Conservation (phyloP, 2,329 filamentous ascomycete genomes). For the Aspergillus sp. region DNA sequence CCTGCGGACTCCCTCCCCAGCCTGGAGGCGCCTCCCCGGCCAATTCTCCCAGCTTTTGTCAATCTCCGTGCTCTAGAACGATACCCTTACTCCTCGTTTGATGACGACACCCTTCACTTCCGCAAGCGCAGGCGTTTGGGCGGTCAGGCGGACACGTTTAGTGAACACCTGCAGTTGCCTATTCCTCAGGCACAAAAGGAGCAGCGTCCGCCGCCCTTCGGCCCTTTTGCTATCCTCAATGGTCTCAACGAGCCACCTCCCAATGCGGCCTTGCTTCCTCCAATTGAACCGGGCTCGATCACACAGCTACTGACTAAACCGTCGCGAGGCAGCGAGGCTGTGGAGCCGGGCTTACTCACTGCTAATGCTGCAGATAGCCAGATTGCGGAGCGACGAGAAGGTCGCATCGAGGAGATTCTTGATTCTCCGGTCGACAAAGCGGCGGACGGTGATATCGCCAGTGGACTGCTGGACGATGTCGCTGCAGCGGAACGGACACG, state of each 20-base stretch:
- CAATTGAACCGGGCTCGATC: conserved; percentile 56
- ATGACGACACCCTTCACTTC: conserved; percentile 37
- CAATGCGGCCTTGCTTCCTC: conserved; percentile 61
- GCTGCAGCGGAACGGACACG: conserved; percentile 5
- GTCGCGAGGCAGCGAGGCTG: conserved; percentile 26
- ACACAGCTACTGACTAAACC: conserved; percentile 40
- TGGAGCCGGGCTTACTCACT: conserved; percentile 26
- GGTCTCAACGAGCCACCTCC: conserved; percentile 65
- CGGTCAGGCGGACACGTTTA: conserved; percentile 41
- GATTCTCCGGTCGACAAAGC: conserved; percentile 29
- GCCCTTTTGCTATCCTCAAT: conserved; percentile 54
- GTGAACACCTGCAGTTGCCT: conserved; percentile 50
- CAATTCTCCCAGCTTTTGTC: conserved; percentile 49
- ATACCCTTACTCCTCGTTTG: conserved; percentile 44
- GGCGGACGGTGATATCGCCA: conserved; percentile 18
- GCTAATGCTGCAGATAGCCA: conserved; percentile 26
- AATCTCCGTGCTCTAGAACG: conserved; percentile 51
- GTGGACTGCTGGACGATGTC: conserved; percentile 10
- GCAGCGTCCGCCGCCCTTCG: conserved; percentile 46
- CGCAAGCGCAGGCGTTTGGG: conserved; percentile 50
- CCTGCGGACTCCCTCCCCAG: conserved; percentile 32
- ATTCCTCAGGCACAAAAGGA: conserved; percentile 51
- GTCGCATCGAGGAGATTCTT: conserved; percentile 39
- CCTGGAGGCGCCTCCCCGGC: conserved; percentile 41
- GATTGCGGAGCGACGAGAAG: conserved; percentile 34